Conservation (phyloP, 192 early-diverging fungal species). For the Mycoemilia scoparia region DNA sequence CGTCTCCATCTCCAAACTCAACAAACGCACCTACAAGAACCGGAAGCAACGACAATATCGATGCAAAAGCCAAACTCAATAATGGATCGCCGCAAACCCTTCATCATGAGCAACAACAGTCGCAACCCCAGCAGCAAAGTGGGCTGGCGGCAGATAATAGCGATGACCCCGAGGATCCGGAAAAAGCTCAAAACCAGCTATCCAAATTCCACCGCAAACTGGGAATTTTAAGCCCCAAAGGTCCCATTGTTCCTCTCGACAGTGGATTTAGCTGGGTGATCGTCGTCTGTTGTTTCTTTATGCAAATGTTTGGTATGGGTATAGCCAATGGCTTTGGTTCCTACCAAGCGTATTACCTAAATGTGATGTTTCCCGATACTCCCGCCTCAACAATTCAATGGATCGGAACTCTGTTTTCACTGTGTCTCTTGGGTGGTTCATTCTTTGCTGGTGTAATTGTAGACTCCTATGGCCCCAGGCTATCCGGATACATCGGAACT, state of each 20-base stretch:
- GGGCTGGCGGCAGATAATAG: too few species aligned
- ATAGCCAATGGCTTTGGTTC: constrained; percentile 19
- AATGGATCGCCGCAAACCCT: too few species aligned
- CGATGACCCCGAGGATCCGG: too few species aligned
- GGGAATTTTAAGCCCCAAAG: too few species aligned
- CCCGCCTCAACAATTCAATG: constrained; percentile 14
- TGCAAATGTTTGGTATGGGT: constrained; percentile 18
- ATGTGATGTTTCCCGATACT: constrained; percentile 9
- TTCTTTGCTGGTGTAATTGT: constrained; percentile 17
- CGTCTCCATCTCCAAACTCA: too few species aligned
- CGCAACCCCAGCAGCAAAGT: too few species aligned
- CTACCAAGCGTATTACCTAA: constrained; percentile 25
- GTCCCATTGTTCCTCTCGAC: constrained; percentile 12
- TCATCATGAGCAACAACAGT: too few species aligned
- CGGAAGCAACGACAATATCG: too few species aligned
- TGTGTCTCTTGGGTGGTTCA: constrained; percentile 9
- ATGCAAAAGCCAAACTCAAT: too few species aligned
- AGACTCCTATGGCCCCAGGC: constrained; percentile 15
- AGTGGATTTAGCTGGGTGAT: constrained; percentile 16
- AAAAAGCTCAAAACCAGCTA: too few species aligned
- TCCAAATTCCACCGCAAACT: too few species aligned
- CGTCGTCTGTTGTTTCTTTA: constrained; percentile 12
- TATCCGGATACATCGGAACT: constrained; percentile 13
- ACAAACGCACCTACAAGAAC: too few species aligned
- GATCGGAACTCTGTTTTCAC: constrained; percentile 18